Conservation (phyloP, 228 moss, liverwort and hornwort species). For the Sphagnum magellanicum region DNA sequence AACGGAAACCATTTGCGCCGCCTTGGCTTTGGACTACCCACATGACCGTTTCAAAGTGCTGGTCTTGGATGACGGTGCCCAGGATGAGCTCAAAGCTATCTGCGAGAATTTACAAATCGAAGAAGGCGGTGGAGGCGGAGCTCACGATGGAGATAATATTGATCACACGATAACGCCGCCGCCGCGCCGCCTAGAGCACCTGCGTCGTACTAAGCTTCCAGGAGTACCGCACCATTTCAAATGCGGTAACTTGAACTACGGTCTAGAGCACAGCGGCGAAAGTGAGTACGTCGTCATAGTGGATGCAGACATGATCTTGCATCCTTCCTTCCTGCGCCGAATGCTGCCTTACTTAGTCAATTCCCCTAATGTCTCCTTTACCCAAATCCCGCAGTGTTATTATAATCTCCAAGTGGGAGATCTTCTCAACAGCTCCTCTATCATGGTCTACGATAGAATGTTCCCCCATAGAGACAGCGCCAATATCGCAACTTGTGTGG, state of each 20-base stretch:
- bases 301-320: not conserved
- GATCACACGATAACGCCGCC: too few species aligned
- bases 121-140: conserved; percentile 7
- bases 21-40: conserved; percentile 23
- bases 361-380: conserved; percentile 27
- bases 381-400: conserved; percentile 25
- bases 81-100: conserved; percentile 12
- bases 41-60: conserved; percentile 20
- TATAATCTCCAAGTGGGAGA: conserved; percentile 25
- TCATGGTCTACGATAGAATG: conserved; percentile 23
- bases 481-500: conserved; percentile 27
- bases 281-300: conserved; percentile 37
- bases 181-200: conserved; percentile 2
- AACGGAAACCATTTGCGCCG: conserved; percentile 27
- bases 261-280: conserved; percentile 17
- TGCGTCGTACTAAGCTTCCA: conserved; percentile 11
- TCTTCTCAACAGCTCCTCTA: conserved; percentile 19
- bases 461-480: conserved; percentile 19
- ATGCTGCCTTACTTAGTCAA: conserved; percentile 30
- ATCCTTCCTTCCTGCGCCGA: conserved; percentile 11
- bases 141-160: too few species aligned
- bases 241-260: not conserved
- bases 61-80: conserved; percentile 12
- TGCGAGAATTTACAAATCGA: conserved; percentile 16
- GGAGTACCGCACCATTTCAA: conserved; percentile 32